Conservation (phyloP, 768 basidiomycete species). For the Glaciozyma martinii region DNA sequence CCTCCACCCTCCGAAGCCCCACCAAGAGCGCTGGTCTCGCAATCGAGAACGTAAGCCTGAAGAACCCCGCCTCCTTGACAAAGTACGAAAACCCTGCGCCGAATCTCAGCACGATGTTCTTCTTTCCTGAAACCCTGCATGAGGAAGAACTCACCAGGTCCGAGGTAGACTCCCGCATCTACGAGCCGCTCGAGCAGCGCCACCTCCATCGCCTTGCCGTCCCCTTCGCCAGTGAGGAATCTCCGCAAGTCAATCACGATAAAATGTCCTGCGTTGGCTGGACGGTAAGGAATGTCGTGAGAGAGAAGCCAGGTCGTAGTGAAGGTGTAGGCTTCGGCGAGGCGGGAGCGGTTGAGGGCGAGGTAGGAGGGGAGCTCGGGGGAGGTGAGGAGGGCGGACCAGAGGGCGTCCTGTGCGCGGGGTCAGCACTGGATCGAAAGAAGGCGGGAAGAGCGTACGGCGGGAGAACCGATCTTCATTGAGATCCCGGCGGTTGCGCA, state of each 20-base stretch:
- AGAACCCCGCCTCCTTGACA: not conserved
- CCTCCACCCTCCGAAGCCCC: not conserved
- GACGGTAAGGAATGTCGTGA: constrained; percentile 25
- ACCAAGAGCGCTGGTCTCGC: not conserved
- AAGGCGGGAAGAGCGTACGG: constrained; percentile 8
- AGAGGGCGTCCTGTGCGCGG: constrained; percentile 25
- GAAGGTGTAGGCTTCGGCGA: constrained; percentile 20
- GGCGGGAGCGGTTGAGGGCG: constrained; percentile 21
- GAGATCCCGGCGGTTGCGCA: not conserved
- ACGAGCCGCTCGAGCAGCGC: not conserved
- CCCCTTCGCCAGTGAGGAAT: constrained; percentile 6
- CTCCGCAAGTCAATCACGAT: constrained; percentile 28
- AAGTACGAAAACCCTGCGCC: not conserved
- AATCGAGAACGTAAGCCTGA: not conserved
- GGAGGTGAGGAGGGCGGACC: constrained; percentile 29
- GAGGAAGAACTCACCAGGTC: not conserved
- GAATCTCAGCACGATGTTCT: not conserved
- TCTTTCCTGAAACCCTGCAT: not conserved
- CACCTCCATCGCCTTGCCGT: not conserved
- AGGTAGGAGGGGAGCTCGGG: constrained; percentile 26
- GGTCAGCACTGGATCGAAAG: not conserved
- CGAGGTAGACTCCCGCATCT: not conserved
- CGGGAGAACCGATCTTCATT: constrained; percentile 33
- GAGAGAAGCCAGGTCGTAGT: constrained; percentile 22
- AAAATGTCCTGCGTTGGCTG: constrained; percentile 28